These are phyloP conservation scores for Kodamaea plutei DNA, from an alignment of 1,139 yeast species.

Conservation along the genomic window DNA sequence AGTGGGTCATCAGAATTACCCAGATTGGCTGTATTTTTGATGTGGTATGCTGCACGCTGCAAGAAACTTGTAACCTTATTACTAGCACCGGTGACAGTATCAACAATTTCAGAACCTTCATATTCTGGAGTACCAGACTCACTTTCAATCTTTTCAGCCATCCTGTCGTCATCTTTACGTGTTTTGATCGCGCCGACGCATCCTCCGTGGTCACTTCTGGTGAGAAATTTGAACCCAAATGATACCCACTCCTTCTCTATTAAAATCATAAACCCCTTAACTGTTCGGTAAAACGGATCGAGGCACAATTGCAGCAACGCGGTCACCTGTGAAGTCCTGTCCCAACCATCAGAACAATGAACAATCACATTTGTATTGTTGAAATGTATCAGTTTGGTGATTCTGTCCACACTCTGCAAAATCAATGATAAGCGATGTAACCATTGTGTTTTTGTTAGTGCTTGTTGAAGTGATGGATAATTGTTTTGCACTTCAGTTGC, in stretches of 20 bases:
- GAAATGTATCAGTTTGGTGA: slow-evolving; percentile 74
- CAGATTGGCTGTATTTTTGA: slow-evolving; percentile 35
- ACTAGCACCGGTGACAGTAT: slow-evolving; percentile 5
- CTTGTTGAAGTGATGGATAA: slow-evolving; percentile 33
- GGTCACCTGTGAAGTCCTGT: slow-evolving; percentile 85
- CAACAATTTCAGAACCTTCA: too few species aligned
- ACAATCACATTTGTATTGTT: slow-evolving; percentile 79
- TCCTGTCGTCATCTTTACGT: slow-evolving; percentile 15
- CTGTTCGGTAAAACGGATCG: slow-evolving; percentile 85
- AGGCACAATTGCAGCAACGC: slow-evolving; percentile 81
- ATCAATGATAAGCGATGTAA: slow-evolving; percentile 65
- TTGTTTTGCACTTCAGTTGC: slow-evolving; percentile 32
- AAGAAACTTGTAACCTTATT: slow-evolving; percentile 26
- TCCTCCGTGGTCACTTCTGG: slow-evolving; percentile 72
- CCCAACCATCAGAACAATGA: slow-evolving; percentile 99
- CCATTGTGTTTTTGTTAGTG: slow-evolving; percentile 74
- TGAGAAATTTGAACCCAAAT: slow-evolving; percentile 87
- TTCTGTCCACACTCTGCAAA: slow-evolving; percentile 71
- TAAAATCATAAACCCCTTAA: slow-evolving; percentile 79
- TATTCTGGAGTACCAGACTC: slow-evolving; percentile 5
- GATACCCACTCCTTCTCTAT: slow-evolving; percentile 95
- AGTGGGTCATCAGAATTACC: slow-evolving; percentile 13
- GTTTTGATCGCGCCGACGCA: slow-evolving; percentile 39
- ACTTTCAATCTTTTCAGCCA: slow-evolving; percentile 3
- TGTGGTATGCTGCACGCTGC: slow-evolving; percentile 42